Evolutionary conservation across 768 basidiomycete genomes (phyloP).

Genomic region (Termitomyces sp.): DNA sequence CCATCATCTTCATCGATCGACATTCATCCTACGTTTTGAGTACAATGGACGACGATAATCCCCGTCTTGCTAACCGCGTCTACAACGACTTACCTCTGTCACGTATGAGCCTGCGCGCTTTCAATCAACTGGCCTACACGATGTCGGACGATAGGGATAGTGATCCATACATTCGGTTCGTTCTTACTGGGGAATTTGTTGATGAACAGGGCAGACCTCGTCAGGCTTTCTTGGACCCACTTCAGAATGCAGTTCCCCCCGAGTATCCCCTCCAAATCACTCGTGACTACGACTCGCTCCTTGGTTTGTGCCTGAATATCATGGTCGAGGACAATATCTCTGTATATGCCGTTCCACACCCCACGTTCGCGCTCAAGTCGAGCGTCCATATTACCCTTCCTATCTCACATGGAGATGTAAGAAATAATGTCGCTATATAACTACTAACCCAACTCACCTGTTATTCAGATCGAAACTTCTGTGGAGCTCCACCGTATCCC

Average conservation of each 20-base stretch:
- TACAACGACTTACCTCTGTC: not conserved
- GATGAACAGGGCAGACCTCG: too few relatives aligned
- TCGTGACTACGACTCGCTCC: slow-evolving; percentile 16
- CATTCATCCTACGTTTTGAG: too few relatives aligned
- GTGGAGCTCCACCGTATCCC: too few relatives aligned
- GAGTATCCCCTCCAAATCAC: not conserved
- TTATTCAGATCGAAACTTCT: too few relatives aligned
- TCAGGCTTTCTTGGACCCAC: not conserved
- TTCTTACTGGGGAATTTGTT: not conserved
- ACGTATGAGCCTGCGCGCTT: not conserved
- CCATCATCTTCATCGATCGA: too few relatives aligned
- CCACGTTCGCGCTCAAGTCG: not conserved
- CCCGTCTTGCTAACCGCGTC: too few relatives aligned
- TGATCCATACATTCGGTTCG: not conserved
- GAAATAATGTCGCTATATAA: not conserved
- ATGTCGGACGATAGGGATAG: not conserved
- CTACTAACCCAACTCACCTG: not conserved
- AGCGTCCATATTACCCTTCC: not conserved
- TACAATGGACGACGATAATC: too few relatives aligned
- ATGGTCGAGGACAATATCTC: slow-evolving; percentile 3
- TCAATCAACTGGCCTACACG: not conserved
- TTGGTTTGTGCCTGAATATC: slow-evolving; percentile 11
- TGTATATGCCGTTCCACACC: not conserved
- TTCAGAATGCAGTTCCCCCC: not conserved
- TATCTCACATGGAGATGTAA: not conserved